Percentiles rank a stretch among this genome's conserved stretches.
phyloP scores from a whole-genome alignment of 768 basidiomycete species.

The Boletus patriciae region DNA sequence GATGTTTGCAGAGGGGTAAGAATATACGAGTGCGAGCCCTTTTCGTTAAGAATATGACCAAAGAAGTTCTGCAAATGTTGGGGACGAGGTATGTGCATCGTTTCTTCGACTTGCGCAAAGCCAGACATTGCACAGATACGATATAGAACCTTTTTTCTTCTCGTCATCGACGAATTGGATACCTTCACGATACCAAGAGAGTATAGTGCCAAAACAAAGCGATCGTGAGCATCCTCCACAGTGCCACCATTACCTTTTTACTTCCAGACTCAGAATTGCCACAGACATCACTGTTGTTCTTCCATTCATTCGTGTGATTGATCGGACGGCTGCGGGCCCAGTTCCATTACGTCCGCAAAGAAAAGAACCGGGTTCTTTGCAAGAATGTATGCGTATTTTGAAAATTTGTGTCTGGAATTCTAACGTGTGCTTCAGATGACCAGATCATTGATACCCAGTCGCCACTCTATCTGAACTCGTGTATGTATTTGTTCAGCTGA shows the following conservation, averaged over 20 bases:
- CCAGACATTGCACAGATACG: slow-evolving; percentile 36
- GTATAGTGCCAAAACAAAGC: slow-evolving; percentile 36
- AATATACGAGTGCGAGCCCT: slow-evolving; percentile 47
- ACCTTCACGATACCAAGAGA: slow-evolving; percentile 63
- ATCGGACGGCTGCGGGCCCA: neutral
- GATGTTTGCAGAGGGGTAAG: slow-evolving; percentile 27
- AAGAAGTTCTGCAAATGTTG: slow-evolving; percentile 54
- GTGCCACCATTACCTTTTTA: slow-evolving; percentile 16
- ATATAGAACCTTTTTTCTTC: slow-evolving; percentile 65
- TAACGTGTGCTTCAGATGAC: slow-evolving; percentile 13
- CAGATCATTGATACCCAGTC: slow-evolving; percentile 53
- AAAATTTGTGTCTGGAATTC: neutral
- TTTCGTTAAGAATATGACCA: slow-evolving; percentile 51
- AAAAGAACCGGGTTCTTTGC: neutral
- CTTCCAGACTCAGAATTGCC: neutral
- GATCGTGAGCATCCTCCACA: slow-evolving; percentile 49
- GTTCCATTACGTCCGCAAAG: neutral
- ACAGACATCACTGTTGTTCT: slow-evolving; percentile 58
- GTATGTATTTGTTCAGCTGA: slow-evolving; percentile 27
- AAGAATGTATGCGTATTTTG: slow-evolving; percentile 8
- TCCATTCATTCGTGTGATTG: slow-evolving; percentile 48
- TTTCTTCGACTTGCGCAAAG: neutral
- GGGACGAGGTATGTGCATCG: slow-evolving; percentile 46
- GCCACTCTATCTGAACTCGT: slow-evolving; percentile 38
- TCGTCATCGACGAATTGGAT: slow-evolving; percentile 67